A percentile compares a stretch with the other conserved stretches of the same genome.
Conservation (phyloP, 2,329 filamentous ascomycete genomes). For the Pseudocercospora vitis region DNA sequence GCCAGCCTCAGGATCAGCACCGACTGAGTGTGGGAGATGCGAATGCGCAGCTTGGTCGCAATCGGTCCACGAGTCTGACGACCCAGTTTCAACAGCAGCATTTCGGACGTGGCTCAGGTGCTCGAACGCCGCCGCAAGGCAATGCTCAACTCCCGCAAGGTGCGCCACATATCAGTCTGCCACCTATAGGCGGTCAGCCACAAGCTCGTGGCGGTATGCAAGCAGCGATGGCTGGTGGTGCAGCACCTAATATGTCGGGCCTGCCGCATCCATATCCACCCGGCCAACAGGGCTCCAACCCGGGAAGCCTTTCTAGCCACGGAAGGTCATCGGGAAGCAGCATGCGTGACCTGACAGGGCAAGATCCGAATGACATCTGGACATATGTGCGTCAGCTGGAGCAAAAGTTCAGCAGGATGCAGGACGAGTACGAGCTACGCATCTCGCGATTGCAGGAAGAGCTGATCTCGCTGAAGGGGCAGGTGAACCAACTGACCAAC, state of each 20-base stretch:
- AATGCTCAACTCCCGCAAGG: conserved; percentile 42
- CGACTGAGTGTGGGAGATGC: conserved; percentile 55
- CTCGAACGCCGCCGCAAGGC: conserved; percentile 53
- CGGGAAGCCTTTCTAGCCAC: conserved; percentile 54
- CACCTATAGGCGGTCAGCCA: conserved; percentile 40
- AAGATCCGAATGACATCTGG: conserved; percentile 60
- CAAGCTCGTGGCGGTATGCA: conserved; percentile 26
- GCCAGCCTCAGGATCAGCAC: conserved; percentile 50
- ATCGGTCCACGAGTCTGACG: conserved; percentile 65
- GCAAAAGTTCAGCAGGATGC: conserved; percentile 48
- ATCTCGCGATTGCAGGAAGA: conserved; percentile 49
- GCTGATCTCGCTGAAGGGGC: conserved; percentile 39
- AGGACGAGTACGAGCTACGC: conserved; percentile 50
- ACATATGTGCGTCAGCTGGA: conserved; percentile 71
- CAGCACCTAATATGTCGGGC: conserved; percentile 42
- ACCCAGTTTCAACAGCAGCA: conserved; percentile 66
- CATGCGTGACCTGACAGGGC: conserved; percentile 66
- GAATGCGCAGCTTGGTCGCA: conserved; percentile 44
- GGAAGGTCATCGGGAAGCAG: conserved; percentile 58
- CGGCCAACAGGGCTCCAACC: conserved; percentile 44
- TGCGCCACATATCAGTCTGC: conserved; percentile 38
- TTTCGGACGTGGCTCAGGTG: conserved; percentile 58
- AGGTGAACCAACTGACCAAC: conserved; percentile 30
- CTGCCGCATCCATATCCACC: conserved; percentile 27
- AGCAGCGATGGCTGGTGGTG: conserved; percentile 23